These are phyloP conservation scores for Naganishia friedmannii DNA, from an alignment of 768 basidiomycete species.

Conservation along the genomic window DNA sequence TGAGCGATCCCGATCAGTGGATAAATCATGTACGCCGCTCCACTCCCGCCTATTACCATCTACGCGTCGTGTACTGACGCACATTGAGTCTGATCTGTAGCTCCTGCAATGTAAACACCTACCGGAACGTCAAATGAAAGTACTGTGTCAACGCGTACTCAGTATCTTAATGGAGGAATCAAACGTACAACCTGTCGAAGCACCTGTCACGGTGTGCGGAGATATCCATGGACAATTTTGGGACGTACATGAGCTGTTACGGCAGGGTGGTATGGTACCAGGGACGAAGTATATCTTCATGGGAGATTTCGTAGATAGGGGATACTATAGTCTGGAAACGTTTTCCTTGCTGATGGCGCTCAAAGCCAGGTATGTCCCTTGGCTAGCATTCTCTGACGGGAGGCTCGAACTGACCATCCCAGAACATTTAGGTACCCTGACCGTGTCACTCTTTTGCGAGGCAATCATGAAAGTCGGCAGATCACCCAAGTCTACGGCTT, in stretches of 20 bases:
- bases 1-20: conserved; percentile 51
- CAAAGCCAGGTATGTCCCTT: conserved; percentile 58
- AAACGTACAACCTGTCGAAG: conserved; percentile 96
- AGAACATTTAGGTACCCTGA: conserved; percentile 84
- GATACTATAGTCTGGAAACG: conserved; percentile 98
- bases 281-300: conserved; percentile 99
- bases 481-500: conserved; percentile 99
- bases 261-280: conserved; percentile 96
- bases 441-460: conserved; percentile 93
- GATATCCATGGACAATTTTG: conserved; percentile 99
- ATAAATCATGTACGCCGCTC: conserved; percentile 44
- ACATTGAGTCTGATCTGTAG: conserved; percentile 30
- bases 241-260: conserved; percentile 89
- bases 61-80: neutral
- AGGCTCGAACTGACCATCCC: neutral
- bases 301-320: conserved; percentile 99
- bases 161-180: conserved; percentile 70
- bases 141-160: conserved; percentile 51
- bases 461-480: conserved; percentile 98
- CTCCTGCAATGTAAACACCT: conserved; percentile 53
- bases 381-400: neutral
- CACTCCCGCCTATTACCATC: neutral
- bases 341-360: conserved; percentile 94
- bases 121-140: conserved; percentile 53
- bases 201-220: conserved; percentile 98